Conservation (phyloP, 305 asterid species). For the Fraxinus velutina region DNA sequence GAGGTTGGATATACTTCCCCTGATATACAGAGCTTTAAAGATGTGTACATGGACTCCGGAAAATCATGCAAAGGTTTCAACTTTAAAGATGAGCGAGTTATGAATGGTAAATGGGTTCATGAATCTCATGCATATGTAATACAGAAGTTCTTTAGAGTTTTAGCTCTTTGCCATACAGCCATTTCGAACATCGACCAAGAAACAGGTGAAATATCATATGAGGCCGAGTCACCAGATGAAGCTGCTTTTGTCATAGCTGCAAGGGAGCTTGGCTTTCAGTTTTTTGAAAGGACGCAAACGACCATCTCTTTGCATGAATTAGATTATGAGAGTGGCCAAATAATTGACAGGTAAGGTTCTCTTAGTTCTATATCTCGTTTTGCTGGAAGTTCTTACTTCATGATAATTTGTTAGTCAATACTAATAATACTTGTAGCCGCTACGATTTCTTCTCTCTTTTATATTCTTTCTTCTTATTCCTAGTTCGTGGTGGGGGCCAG, state of each 20-base stretch:
- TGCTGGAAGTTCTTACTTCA: background rate
- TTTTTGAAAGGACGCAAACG: conserved; percentile 76
- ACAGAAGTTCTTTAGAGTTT: conserved; percentile 72
- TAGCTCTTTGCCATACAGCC: conserved; percentile 92
- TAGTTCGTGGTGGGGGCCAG: background rate
- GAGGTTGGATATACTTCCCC: conserved; percentile 32
- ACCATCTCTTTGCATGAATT: conserved; percentile 72
- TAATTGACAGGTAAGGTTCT: conserved; percentile 57
- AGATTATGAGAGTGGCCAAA: conserved; percentile 51
- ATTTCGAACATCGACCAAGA: conserved; percentile 72
- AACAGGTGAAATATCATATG: conserved; percentile 65
- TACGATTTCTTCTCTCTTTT: background rate
- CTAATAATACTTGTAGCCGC: background rate
- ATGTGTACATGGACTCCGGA: conserved; percentile 20
- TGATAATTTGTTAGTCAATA: background rate
- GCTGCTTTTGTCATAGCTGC: conserved; percentile 96
- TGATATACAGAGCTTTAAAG: conserved; percentile 24
- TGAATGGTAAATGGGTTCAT: conserved; percentile 77
- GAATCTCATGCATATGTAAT: conserved; percentile 55
- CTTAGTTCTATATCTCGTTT: conserved; percentile 11
- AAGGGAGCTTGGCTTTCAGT: conserved; percentile 85
- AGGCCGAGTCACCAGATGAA: conserved; percentile 98
- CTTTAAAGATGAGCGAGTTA: conserved; percentile 72
- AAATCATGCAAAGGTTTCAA: conserved; percentile 77
- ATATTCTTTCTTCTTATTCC: background rate